Conservation (phyloP, 192 early-diverging fungal species). For the Geranomyces variabilis region DNA sequence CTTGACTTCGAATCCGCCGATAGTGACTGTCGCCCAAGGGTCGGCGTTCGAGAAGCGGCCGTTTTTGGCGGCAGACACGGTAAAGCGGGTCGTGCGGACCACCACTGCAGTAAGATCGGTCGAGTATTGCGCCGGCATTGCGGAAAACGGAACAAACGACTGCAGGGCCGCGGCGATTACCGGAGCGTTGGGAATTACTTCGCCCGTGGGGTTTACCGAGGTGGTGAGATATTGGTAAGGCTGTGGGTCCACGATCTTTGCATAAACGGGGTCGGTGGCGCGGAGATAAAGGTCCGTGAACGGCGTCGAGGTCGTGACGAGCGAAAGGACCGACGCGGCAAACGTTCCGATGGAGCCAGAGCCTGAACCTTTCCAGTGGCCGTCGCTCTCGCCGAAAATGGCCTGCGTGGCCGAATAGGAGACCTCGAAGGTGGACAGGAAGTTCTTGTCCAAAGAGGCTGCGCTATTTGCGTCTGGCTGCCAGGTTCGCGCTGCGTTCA, state of each 20-base stretch:
- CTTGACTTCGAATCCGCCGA: slow-evolving; percentile 21
- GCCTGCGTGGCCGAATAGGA: slow-evolving; percentile 28
- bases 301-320: slow-evolving; percentile 9
- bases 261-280: slow-evolving; percentile 17
- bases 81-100: slow-evolving; percentile 24
- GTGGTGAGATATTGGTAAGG: slow-evolving; percentile 34
- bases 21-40: slow-evolving; percentile 26
- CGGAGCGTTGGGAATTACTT: slow-evolving; percentile 19
- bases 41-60: slow-evolving; percentile 12
- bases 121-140: slow-evolving; percentile 10
- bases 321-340: slow-evolving; percentile 1
- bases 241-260: slow-evolving; percentile 2
- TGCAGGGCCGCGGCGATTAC: slow-evolving; percentile 13
- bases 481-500: slow-evolving; percentile 22
- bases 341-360: slow-evolving; percentile 30
- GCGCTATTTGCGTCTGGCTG: neutral
- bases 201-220: neutral
- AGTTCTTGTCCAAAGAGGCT: slow-evolving; percentile 15
- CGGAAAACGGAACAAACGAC: slow-evolving; percentile 17
- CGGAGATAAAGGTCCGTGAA: slow-evolving; percentile 27
- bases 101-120: slow-evolving; percentile 29
- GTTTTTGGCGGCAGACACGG: slow-evolving; percentile 3
- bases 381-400: slow-evolving; percentile 31
- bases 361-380: slow-evolving; percentile 36
- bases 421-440: slow-evolving; percentile 34